Percentiles rank a stretch among this genome's conserved stretches.
Conservation (phyloP, 2,329 filamentous ascomycete species). For the Paecilomyces formosus region DNA sequence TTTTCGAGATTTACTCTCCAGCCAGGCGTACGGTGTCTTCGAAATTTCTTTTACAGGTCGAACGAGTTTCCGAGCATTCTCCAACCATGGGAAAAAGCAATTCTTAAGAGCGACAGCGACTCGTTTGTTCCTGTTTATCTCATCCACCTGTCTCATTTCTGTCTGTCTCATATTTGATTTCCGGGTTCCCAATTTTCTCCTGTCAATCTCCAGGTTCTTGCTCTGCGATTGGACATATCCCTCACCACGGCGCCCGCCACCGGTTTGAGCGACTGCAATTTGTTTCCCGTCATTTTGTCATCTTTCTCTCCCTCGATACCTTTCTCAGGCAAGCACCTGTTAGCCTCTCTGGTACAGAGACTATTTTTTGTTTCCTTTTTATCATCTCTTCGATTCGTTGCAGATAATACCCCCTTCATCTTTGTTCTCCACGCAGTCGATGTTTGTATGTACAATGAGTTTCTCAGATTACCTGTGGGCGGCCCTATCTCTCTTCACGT, state of each 20-base stretch:
- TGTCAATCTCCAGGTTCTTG: not conserved
- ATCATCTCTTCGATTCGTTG: not conserved
- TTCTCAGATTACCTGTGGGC: not conserved
- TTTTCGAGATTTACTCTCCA: constrained; percentile 1
- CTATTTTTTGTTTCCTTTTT: not conserved
- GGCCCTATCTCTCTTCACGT: not conserved
- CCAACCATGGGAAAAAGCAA: not conserved
- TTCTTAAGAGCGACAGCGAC: not conserved
- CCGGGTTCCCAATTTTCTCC: not conserved
- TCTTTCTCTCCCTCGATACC: not conserved
- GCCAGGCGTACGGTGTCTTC: constrained; percentile 6
- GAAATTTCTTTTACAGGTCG: constrained; percentile 1
- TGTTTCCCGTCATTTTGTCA: not conserved
- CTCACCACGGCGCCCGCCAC: constrained; percentile 1
- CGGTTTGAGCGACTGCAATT: constrained; percentile 5
- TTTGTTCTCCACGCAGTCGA: constrained; percentile 13
- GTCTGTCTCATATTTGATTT: not conserved
- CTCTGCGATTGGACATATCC: not conserved
- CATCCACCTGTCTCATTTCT: not conserved
- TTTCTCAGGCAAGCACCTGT: not conserved
- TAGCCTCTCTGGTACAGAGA: not conserved
- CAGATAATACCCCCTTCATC: constrained; percentile 6
- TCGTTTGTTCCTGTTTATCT: not conserved
- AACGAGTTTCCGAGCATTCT: not conserved
- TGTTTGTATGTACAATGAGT: constrained; percentile 9